Evolutionary conservation across 768 basidiomycete genomes (phyloP).

Genomic region (Xerocomellus intermedius): DNA sequence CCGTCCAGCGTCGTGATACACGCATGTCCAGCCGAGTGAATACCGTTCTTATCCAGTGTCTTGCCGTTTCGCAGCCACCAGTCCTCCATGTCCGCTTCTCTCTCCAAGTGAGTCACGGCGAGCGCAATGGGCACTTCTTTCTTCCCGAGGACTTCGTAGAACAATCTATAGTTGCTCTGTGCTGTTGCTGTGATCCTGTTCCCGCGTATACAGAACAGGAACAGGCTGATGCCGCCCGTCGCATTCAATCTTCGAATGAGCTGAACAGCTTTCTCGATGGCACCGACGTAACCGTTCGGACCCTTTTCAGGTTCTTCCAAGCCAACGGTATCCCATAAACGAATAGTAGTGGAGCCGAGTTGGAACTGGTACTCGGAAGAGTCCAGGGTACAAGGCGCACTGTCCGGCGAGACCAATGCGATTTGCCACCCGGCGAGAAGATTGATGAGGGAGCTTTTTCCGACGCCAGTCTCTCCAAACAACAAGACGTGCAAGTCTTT

Average conservation of each 20-base stretch:
- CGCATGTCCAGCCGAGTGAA: slow-evolving; percentile 29
- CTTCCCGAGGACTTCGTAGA: slow-evolving; percentile 29
- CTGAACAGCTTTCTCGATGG: slow-evolving; percentile 29
- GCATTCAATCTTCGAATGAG: slow-evolving; percentile 34
- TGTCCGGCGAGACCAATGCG: slow-evolving; percentile 23
- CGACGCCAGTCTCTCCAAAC: slow-evolving; percentile 38
- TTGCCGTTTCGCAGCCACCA: slow-evolving; percentile 32
- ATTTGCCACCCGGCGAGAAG: slow-evolving; percentile 27
- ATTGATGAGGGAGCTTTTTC: slow-evolving; percentile 29
- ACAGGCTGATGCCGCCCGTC: slow-evolving; percentile 38
- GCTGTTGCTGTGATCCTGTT: slow-evolving; percentile 33
- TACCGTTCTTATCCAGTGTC: slow-evolving; percentile 18
- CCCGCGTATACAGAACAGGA: slow-evolving; percentile 41
- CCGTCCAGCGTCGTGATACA: slow-evolving; percentile 30
- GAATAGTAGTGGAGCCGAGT: slow-evolving; percentile 23
- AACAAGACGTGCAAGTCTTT: slow-evolving; percentile 35
- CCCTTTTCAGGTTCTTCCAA: slow-evolving; percentile 29
- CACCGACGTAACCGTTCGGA: slow-evolving; percentile 20
- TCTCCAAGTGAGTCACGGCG: slow-evolving; percentile 40
- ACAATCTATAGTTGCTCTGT: slow-evolving; percentile 25
- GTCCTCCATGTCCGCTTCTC: slow-evolving; percentile 31
- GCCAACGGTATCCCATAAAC: slow-evolving; percentile 35
- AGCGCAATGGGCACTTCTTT: slow-evolving; percentile 39
- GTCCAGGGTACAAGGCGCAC: slow-evolving; percentile 35
- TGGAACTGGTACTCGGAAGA: slow-evolving; percentile 27